Base-by-base conservation (phyloP, 2,329 filamentous ascomycete species). In the Balansia obtecta region DNA sequence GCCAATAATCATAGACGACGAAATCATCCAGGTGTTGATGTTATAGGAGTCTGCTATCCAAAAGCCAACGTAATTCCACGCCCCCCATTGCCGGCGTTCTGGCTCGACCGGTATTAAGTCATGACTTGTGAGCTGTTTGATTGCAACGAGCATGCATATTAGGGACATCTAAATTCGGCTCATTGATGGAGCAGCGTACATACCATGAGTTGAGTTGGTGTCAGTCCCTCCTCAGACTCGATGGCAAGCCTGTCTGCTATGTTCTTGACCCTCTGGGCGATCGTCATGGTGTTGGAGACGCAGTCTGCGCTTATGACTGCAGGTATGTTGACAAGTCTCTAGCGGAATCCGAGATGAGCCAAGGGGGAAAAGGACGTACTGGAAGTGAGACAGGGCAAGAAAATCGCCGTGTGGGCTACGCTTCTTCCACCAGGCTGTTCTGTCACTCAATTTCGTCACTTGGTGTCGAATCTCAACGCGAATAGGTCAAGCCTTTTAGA, bases 21-120 rank as follows among this genome's bases (percentile, higher is more conserved):
- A 85, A 55, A 94, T 93, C 87, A 94, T 95, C 89, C 88, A 94
- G 1, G 88, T 93, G 67, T 91, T 93, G 63, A 93, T 88, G 65
- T 91, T 91, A 71, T 90, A 88, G 0, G 81, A 85, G 67, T 91
- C 86, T 32, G 86, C 84, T 60, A 93, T 77, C 87, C 87, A 91
- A 63, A 93, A 93, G 13, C 81, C 86, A 40, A 95, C 85, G 63
- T 89, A 95, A 66, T 95, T 95, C 80, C 85, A 88, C 32, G 85
- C 71, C 16, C 82, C 82, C 89, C 90, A 96, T 76, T 87, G 80
- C 50, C 90, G 81, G 52, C 88, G 80, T 55, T 79, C 80, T 15
- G 81, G 82, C 63, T 94, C 88, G 48, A 96, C 88, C 60, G 81
- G 73, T 63, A 88, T 89, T 56, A 93, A 73, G 67, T 93, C 87